A percentile compares a stretch with the other conserved stretches of the same genome.
These are phyloP conservation scores for Pulveroboletus ravenelii DNA, from an alignment of 768 basidiomycete genomes.

Conservation along the genomic window DNA sequence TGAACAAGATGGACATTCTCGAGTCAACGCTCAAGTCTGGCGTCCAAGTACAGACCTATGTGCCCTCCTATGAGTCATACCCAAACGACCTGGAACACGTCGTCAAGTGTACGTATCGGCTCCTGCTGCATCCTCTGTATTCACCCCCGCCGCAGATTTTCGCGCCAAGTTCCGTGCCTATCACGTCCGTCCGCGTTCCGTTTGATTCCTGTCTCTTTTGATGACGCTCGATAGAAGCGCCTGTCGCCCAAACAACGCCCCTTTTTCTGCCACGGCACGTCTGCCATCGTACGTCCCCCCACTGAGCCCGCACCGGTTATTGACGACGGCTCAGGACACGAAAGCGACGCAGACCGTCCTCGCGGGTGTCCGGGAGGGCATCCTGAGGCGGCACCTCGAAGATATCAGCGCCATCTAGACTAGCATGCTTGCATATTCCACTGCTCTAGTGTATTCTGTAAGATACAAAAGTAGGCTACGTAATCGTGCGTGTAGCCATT, in stretches of 20 bases:
- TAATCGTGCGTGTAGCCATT: too few relatives aligned
- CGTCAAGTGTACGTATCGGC: slow-evolving; percentile 47
- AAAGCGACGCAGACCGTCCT: slow-evolving; percentile 35
- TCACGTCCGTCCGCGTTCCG: slow-evolving; percentile 41
- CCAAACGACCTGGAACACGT: slow-evolving; percentile 58
- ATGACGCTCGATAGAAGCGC: slow-evolving; percentile 39
- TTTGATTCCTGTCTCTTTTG: neutral
- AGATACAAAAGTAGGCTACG: too few relatives aligned
- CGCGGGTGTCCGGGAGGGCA: slow-evolving; percentile 41
- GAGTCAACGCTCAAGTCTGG: slow-evolving; percentile 51
- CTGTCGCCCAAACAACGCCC: slow-evolving; percentile 52
- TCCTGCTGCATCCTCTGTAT: neutral
- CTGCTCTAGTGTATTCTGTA: too few relatives aligned
- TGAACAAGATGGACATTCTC: slow-evolving; percentile 73
- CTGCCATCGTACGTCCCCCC: slow-evolving; percentile 54
- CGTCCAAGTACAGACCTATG: slow-evolving; percentile 51
- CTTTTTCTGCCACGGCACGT: slow-evolving; percentile 67
- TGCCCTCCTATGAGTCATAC: slow-evolving; percentile 55
- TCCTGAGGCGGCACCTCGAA: slow-evolving; percentile 31
- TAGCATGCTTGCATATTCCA: too few relatives aligned
- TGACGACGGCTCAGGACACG: slow-evolving; percentile 33
- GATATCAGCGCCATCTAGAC: slow-evolving; percentile 27
- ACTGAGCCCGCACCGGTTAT: too few relatives aligned
- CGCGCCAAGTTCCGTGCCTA: slow-evolving; percentile 61
- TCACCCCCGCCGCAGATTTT: slow-evolving; percentile 44